These are phyloP conservation scores for Taiozyma sp. DNA, from an alignment of 1,139 yeast species.

Conservation along the genomic window DNA sequence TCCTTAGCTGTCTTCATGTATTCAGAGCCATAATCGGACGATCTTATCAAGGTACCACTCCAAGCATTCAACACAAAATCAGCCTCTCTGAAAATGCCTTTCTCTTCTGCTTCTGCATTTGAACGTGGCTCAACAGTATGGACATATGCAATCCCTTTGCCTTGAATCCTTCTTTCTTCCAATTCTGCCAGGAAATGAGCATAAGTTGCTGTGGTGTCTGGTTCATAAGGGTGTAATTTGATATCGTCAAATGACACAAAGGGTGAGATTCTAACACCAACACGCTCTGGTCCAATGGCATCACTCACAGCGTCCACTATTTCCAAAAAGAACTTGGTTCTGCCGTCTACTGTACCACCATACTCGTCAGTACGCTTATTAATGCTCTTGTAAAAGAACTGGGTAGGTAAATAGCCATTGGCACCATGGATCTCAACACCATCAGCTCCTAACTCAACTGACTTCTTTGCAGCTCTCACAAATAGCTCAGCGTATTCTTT, in stretches of 20 bases:
- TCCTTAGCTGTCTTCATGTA: constrained; percentile 20
- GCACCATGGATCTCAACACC: constrained; percentile 35
- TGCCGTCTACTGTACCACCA: constrained; percentile 37
- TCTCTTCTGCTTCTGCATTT: background rate
- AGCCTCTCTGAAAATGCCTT: constrained; percentile 26
- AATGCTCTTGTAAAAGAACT: constrained; percentile 31
- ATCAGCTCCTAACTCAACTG: constrained; percentile 32
- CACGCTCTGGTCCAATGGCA: constrained; percentile 23
- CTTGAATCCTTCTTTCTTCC: constrained; percentile 31
- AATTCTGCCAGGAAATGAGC: constrained; percentile 33
- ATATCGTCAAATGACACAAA: constrained; percentile 19
- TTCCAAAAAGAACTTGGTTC: constrained; percentile 28
- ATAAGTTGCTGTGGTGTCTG: constrained; percentile 27
- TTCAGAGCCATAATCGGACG: constrained; percentile 38
- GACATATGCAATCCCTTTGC: constrained; percentile 43
- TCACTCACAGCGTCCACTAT: constrained; percentile 27
- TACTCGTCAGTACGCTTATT: constrained; percentile 37
- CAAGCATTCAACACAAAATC: constrained; percentile 26
- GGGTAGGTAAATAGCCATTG: constrained; percentile 28
- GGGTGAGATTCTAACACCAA: constrained; percentile 31
- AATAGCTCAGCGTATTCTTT: constrained; percentile 23
- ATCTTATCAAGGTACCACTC: constrained; percentile 37
- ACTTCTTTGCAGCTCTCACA: constrained; percentile 31
- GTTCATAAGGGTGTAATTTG: constrained; percentile 23
- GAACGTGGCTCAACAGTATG: constrained; percentile 46